Conservation (phyloP, 2,329 filamentous ascomycete genomes). For the Fusarium sulawesiense region DNA sequence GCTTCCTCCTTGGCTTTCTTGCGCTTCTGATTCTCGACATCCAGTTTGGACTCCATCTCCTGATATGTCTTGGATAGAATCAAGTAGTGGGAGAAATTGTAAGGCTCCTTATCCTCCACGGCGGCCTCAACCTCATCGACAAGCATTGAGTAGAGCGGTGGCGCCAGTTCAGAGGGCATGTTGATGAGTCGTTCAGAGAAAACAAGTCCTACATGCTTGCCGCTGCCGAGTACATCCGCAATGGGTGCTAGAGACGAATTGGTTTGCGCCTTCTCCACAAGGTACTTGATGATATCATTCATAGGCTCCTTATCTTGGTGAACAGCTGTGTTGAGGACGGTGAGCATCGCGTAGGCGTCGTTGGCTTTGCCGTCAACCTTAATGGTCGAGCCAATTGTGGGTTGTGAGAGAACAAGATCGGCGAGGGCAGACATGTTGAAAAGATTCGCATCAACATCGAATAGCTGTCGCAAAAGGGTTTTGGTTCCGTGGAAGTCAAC, state of each 20-base stretch:
- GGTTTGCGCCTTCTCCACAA: conserved; percentile 66
- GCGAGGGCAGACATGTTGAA: conserved; percentile 89
- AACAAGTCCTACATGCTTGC: conserved; percentile 80
- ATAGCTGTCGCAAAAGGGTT: conserved; percentile 86
- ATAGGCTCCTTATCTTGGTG: conserved; percentile 82
- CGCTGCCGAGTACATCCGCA: conserved; percentile 63
- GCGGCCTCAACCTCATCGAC: conserved; percentile 91
- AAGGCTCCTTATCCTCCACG: conserved; percentile 89
- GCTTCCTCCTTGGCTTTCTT: conserved; percentile 73
- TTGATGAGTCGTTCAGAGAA: conserved; percentile 96
- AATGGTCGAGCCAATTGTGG: conserved; percentile 90
- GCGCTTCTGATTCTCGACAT: conserved; percentile 68
- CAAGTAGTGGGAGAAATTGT: conserved; percentile 92
- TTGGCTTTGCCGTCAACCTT: conserved; percentile 96
- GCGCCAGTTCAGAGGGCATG: conserved; percentile 91
- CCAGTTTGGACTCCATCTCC: conserved; percentile 85
- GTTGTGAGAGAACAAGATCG: conserved; percentile 88
- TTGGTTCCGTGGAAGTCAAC: conserved; percentile 97
- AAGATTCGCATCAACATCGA: conserved; percentile 86
- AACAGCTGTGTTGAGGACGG: conserved; percentile 83
- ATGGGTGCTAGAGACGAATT: conserved; percentile 68
- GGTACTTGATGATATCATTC: conserved; percentile 76
- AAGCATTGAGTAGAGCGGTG: conserved; percentile 95
- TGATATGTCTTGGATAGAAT: conserved; percentile 92
- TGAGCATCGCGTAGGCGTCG: conserved; percentile 93